These are phyloP conservation scores for Globisporangium takayamanum DNA, from an alignment of 352 stramenopile species.

Conservation along the genomic window DNA sequence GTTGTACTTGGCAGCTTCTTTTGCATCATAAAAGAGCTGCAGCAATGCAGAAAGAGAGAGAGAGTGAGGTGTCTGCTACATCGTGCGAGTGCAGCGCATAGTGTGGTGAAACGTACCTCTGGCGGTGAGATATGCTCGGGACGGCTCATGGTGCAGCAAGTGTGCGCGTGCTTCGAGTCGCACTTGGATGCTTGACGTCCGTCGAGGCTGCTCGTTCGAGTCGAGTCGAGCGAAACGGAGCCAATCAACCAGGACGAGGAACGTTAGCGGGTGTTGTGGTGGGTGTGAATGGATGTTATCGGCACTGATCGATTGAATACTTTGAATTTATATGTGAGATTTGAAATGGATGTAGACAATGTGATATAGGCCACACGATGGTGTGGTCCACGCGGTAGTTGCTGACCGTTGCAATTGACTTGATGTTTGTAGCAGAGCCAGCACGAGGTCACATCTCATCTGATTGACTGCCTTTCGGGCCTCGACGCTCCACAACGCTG, in stretches of 20 bases:
- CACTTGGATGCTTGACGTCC: constrained; percentile 3
- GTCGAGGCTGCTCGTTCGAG: neutral
- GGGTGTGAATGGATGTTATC: neutral
- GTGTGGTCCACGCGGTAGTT: too few species aligned
- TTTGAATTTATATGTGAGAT: too few species aligned
- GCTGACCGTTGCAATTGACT: too few species aligned
- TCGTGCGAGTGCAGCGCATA: neutral
- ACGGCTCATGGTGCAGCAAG: constrained; percentile 55
- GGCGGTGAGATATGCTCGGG: constrained; percentile 82
- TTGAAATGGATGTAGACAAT: too few species aligned
- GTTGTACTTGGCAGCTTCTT: constrained; percentile 91
- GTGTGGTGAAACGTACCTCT: constrained; percentile 39
- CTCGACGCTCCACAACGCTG: neutral
- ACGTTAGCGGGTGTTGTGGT: neutral
- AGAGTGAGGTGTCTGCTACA: too few species aligned
- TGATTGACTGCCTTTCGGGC: too few species aligned
- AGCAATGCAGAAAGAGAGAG: neutral
- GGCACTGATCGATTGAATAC: too few species aligned
- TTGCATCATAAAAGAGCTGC: constrained; percentile 90
- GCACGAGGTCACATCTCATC: too few species aligned
- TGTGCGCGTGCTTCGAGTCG: neutral
- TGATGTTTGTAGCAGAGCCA: too few species aligned
- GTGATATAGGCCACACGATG: too few species aligned
- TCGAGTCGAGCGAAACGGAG: constrained; percentile 17
- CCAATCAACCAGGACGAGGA: constrained; percentile 11